Percentiles rank a stretch among this genome's conserved stretches.
phyloP scores from a whole-genome alignment of 148 eudicot genomes.

The Rhododendron simsii region DNA sequence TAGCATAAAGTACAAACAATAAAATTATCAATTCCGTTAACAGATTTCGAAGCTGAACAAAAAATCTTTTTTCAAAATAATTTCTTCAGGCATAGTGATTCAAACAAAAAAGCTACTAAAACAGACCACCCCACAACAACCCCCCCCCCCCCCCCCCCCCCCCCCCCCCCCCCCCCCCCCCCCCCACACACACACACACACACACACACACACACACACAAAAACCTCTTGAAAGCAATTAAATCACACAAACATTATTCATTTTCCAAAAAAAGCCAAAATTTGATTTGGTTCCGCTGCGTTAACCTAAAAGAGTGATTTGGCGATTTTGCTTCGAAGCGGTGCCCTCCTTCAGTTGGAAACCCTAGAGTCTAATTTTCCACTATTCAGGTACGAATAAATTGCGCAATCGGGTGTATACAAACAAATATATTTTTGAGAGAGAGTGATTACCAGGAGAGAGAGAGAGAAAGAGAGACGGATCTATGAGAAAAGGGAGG shows the following conservation, averaged over 20 bases:
- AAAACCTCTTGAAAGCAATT: background rate
- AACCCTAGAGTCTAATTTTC: conserved; percentile 1
- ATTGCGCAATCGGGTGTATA: background rate
- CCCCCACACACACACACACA: too few relatives aligned
- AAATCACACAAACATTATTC: background rate
- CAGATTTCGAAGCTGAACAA: background rate
- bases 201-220: too few relatives aligned
- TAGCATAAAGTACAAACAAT: background rate
- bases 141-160: background rate
- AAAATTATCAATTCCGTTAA: background rate
- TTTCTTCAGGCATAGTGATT: background rate
- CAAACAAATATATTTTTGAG: background rate
- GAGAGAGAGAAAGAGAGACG: background rate
- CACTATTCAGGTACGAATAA: background rate
- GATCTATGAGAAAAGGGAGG: background rate
- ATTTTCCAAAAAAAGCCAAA: too few relatives aligned
- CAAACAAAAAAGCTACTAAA: background rate
- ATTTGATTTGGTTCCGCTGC: background rate
- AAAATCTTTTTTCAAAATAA: background rate
- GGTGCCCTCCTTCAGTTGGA: background rate
- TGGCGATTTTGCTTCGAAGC: background rate
- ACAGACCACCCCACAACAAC: background rate
- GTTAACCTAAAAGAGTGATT: background rate
- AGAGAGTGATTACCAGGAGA: conserved; percentile 3
- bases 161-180: too few relatives aligned